Evolutionary conservation across 2,329 filamentous ascomycete genomes (phyloP).

Genomic region (Trichothecium roseum): DNA sequence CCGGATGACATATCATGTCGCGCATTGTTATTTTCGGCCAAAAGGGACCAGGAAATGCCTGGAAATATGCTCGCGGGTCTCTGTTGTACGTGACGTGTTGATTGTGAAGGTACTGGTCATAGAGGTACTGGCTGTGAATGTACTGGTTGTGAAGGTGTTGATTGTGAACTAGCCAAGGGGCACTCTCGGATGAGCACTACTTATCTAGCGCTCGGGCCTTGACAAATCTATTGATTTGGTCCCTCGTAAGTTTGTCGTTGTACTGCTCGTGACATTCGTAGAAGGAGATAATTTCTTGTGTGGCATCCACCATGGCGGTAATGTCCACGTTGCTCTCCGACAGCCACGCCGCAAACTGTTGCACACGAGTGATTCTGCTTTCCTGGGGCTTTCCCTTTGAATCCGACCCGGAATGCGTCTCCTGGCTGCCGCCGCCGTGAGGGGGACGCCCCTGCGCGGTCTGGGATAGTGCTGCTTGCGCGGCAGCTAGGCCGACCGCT

Average conservation of each 20-base stretch:
- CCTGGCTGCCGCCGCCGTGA: neutral
- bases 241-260: slow-evolving; percentile 47
- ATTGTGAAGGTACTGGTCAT: too few relatives aligned
- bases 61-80: too few relatives aligned
- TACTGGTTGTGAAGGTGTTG: too few relatives aligned
- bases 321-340: slow-evolving; percentile 81
- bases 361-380: slow-evolving; percentile 53
- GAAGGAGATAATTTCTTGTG: slow-evolving; percentile 82
- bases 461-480: slow-evolving; percentile 37
- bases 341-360: slow-evolving; percentile 63
- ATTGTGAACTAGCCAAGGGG: too few relatives aligned
- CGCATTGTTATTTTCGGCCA: too few relatives aligned
- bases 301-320: slow-evolving; percentile 75
- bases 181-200: slow-evolving; percentile 16
- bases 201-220: slow-evolving; percentile 48
- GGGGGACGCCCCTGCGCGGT: slow-evolving; percentile 23
- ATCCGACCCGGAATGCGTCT: slow-evolving; percentile 8
- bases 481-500: slow-evolving; percentile 35
- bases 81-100: too few relatives aligned
- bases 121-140: too few relatives aligned
- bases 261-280: slow-evolving; percentile 62
- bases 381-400: slow-evolving; percentile 39
- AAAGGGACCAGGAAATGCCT: too few relatives aligned
- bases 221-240: slow-evolving; percentile 49
- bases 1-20: too few relatives aligned